These are phyloP conservation scores for Globisporangium iwayamae DNA, from an alignment of 352 stramenopile genomes.

Conservation along the genomic window DNA sequence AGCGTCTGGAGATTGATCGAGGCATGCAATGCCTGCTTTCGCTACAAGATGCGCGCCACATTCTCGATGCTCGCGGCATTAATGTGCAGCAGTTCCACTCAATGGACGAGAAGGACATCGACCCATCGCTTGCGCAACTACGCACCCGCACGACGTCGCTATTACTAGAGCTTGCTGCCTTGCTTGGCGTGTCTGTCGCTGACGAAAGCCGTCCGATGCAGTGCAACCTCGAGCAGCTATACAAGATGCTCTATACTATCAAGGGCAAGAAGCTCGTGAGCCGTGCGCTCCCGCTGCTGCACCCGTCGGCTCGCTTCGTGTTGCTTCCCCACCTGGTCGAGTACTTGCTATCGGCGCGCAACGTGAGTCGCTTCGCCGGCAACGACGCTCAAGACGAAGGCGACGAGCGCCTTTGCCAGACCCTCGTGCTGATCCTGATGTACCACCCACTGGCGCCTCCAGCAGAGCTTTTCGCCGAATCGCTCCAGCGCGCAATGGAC, in stretches of 20 bases:
- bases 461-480: slow-evolving; percentile 61
- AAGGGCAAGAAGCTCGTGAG: slow-evolving; percentile 81
- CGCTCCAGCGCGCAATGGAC: slow-evolving; percentile 51
- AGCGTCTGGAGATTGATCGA: slow-evolving; percentile 70
- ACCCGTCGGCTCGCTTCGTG: slow-evolving; percentile 77
- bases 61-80: slow-evolving; percentile 76
- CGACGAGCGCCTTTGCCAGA: slow-evolving; percentile 69
- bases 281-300: slow-evolving; percentile 68
- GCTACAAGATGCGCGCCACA: slow-evolving; percentile 75
- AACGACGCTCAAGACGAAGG: slow-evolving; percentile 29
- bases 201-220: slow-evolving; percentile 25
- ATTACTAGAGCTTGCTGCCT: slow-evolving; percentile 57
- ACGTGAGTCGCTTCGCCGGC: slow-evolving; percentile 24
- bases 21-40: slow-evolving; percentile 75
- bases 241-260: slow-evolving; percentile 45
- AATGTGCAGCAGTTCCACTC: slow-evolving; percentile 87
- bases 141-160: slow-evolving; percentile 63
- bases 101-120: slow-evolving; percentile 65
- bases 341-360: slow-evolving; percentile 46
- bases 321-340: slow-evolving; percentile 67
- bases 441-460: slow-evolving; percentile 75
- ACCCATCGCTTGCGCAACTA: slow-evolving; percentile 63
- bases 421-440: slow-evolving; percentile 74
- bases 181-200: slow-evolving; percentile 49
- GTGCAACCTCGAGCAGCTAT: slow-evolving; percentile 53